Conservation (phyloP, 1,284 basidiomycete genomes). For the Tilletia walkeri region DNA sequence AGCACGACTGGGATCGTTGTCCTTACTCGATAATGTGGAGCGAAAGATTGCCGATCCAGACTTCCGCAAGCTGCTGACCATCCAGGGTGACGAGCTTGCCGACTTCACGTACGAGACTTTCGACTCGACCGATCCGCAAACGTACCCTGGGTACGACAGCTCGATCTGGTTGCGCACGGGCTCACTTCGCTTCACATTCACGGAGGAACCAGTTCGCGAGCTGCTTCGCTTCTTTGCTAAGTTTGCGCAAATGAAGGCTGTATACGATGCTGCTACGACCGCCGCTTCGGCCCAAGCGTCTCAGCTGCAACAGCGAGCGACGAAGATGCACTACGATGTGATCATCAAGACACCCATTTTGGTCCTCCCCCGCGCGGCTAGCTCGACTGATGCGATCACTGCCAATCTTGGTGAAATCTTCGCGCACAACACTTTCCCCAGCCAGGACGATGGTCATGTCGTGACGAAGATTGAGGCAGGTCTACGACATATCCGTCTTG, state of each 20-base stretch:
- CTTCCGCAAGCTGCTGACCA: slow-evolving; percentile 86
- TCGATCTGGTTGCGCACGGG: slow-evolving; percentile 81
- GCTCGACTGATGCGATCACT: slow-evolving; percentile 70
- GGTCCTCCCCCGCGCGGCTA: slow-evolving; percentile 75
- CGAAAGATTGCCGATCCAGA: slow-evolving; percentile 61
- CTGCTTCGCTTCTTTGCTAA: slow-evolving; percentile 82
- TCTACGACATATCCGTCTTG: slow-evolving; percentile 78
- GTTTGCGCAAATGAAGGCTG: slow-evolving; percentile 71
- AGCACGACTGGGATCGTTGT: slow-evolving; percentile 80
- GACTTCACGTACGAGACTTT: slow-evolving; percentile 94
- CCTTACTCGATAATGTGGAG: slow-evolving; percentile 74
- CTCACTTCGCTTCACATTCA: slow-evolving; percentile 83
- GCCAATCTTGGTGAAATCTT: slow-evolving; percentile 86
- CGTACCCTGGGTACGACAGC: slow-evolving; percentile 81
- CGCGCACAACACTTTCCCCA: slow-evolving; percentile 72
- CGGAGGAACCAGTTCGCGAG: slow-evolving; percentile 81
- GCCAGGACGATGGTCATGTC: slow-evolving; percentile 60
- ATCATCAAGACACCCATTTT: slow-evolving; percentile 90
- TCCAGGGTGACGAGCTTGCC: slow-evolving; percentile 91
- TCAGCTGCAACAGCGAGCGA: slow-evolving; percentile 63
- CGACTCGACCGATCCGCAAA: slow-evolving; percentile 63
- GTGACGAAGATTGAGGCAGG: slow-evolving; percentile 67
- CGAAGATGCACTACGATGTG: slow-evolving; percentile 83
- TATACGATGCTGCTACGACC: slow-evolving; percentile 92
- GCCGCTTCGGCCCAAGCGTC: slow-evolving; percentile 83